Evolutionary conservation across 805 yeast genomes (phyloP).

Genomic region (Ogataea methanolica): DNA sequence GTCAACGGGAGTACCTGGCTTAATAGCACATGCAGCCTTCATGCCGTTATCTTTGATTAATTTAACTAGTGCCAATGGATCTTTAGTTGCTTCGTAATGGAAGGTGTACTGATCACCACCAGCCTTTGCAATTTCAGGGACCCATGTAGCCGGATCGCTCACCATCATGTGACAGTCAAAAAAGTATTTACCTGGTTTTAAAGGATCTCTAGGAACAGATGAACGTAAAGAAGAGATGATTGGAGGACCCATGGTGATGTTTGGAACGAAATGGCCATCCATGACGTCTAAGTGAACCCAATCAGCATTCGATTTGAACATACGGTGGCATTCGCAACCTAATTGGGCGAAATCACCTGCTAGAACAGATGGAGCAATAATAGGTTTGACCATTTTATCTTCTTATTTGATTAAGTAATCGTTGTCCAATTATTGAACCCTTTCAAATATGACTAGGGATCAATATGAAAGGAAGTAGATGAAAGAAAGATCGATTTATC

Average conservation of each 20-base stretch:
- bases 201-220: conserved; percentile 35
- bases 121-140: conserved; percentile 82
- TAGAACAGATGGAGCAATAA: conserved; percentile 90
- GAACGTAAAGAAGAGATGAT: conserved; percentile 13
- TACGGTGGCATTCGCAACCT: conserved; percentile 79
- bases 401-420: neutral
- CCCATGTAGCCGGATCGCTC: conserved; percentile 88
- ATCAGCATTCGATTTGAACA: conserved; percentile 78
- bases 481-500: too few relatives aligned
- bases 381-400: conserved; percentile 43
- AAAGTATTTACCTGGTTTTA: conserved; percentile 26
- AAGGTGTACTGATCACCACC: conserved; percentile 97
- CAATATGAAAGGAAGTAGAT: too few relatives aligned
- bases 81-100: conserved; percentile 89
- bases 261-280: conserved; percentile 99
- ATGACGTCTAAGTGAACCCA: conserved; percentile 98
- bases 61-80: conserved; percentile 69
- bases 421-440: too few relatives aligned
- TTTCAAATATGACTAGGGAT: too few relatives aligned
- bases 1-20: conserved; percentile 90
- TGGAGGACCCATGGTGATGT: conserved; percentile 86
- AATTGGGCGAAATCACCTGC: conserved; percentile 88
- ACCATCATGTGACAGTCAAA: conserved; percentile 99
- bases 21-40: conserved; percentile 91
- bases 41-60: conserved; percentile 76